Percentiles rank a stretch among this genome's conserved stretches.
Conservation (phyloP, 2,329 filamentous ascomycete genomes). For the Fusarium clavum region DNA sequence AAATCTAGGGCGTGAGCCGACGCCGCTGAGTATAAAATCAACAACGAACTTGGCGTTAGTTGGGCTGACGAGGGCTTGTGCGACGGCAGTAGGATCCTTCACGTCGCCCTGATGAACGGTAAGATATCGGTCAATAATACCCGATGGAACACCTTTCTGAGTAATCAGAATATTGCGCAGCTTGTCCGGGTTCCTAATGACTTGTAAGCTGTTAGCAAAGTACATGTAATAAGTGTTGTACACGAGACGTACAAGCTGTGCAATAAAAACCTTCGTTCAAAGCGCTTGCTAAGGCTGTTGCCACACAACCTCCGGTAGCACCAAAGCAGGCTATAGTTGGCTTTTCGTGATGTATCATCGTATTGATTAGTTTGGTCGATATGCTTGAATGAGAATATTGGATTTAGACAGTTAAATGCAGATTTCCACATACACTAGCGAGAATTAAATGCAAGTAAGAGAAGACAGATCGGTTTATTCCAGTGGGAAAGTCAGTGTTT, state of each 20-base stretch:
- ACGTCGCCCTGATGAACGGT: background rate
- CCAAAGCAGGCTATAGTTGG: background rate
- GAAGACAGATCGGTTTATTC: background rate
- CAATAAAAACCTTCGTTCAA: background rate
- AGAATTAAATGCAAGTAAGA: background rate
- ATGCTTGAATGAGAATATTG: too few relatives aligned
- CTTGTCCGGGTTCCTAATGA: background rate
- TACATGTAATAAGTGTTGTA: background rate
- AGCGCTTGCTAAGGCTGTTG: background rate
- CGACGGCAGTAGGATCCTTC: background rate
- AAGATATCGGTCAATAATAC: background rate
- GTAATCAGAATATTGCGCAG: background rate
- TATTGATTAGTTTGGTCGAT: accelerated
- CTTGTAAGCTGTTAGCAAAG: background rate
- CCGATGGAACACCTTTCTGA: background rate
- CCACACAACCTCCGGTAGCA: background rate
- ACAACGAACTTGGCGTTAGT: background rate
- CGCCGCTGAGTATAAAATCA: background rate
- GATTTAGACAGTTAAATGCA: background rate
- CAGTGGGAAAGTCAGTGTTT: background rate
- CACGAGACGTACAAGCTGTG: background rate
- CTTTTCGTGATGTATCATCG: background rate
- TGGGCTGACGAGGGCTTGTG: background rate
- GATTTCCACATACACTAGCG: background rate
- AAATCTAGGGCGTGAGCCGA: background rate